These are phyloP conservation scores for Collybia sp. DNA, from an alignment of 768 basidiomycete species.

Conservation along the genomic window DNA sequence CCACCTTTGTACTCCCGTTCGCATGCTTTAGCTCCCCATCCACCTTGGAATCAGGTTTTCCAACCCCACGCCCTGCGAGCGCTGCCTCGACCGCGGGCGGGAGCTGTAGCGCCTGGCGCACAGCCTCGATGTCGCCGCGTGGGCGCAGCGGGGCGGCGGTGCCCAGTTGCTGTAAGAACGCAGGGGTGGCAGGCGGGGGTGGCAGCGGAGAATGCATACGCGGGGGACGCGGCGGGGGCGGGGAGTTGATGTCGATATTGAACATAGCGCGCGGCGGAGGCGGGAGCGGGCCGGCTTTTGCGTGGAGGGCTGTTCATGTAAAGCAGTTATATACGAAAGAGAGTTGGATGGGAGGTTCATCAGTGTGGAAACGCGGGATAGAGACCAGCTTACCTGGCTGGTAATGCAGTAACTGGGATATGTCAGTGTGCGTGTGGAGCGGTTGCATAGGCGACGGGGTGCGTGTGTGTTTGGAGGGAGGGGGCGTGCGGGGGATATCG, in stretches of 20 bases:
- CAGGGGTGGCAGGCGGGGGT: conserved; percentile 8
- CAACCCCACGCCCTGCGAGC: conserved; percentile 18
- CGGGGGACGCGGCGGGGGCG: conserved; percentile 58
- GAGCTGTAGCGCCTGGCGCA: conserved; percentile 57
- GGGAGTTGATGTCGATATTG: conserved; percentile 35
- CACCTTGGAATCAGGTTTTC: too few relatives aligned
- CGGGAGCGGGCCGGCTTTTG: conserved; percentile 71
- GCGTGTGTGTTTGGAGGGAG: conserved; percentile 8
- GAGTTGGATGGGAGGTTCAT: not conserved
- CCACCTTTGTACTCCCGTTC: too few relatives aligned
- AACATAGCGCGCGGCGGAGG: conserved; percentile 60
- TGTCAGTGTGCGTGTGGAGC: conserved; percentile 6
- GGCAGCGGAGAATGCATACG: conserved; percentile 53
- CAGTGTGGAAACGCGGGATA: not conserved
- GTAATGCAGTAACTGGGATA: conserved; percentile 34
- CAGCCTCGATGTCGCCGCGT: conserved; percentile 47
- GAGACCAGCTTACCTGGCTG: conserved; percentile 44
- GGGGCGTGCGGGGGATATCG: conserved; percentile 3
- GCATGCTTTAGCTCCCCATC: too few relatives aligned
- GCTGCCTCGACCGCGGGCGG: conserved; percentile 49
- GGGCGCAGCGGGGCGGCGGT: conserved; percentile 16
- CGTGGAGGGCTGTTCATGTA: conserved; percentile 41
- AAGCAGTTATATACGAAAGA: too few relatives aligned
- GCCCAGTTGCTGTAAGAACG: too few relatives aligned
- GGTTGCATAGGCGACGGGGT: conserved; percentile 1